Evolutionary conservation across 495 filamentous ascomycete genomes (phyloP), one percentile per base, ranked within the genome.

Genomic region (Aspergillus heteromorphus): DNA sequence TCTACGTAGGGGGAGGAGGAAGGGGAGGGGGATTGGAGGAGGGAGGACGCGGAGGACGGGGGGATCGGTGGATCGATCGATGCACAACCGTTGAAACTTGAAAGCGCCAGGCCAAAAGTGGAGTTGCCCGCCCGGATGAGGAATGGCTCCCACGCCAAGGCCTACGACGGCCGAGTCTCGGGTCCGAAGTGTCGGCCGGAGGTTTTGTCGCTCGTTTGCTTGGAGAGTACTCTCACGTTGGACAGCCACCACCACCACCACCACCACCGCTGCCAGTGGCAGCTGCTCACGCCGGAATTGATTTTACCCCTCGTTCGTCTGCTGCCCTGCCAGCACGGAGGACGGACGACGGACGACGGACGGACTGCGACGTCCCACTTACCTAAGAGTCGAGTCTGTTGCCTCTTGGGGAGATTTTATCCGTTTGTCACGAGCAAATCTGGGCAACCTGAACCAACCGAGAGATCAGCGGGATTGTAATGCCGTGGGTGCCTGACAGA

Each of bases 111-210:
- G 23, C 23, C 23, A 4, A 7, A 7, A 7, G 23, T 27, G 23
- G 23, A 27, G 23, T 27, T 7, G n/a, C 13, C 8, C 5, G 34
- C 34, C 40, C 48, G 48, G 50, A 43, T 27, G 34, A 41, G 57
- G 51, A 49, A 48, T 55, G 45, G 51, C 17, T 18, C 25, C 31
- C 34, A 17, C 29, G 56, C 54, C 56, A 66, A 62, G 55, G 14
- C 14, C 14, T 11, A 9, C 51, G 43, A 13, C 67, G 67, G 67
- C 67, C 67, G 67, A 70, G 61, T 47, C 54, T 68, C 67, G 67
- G 67, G 48, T 10, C 67, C 67, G 67, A 64, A 38, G 23, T 27
- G 7, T 42, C 21, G 34, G 49, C 34, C 21, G 17, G 30, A 13
- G n/a, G 10, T 36, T 10, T 36, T 11, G 31, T 36, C 9, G 31